phyloP scores from a whole-genome alignment of 2,329 filamentous ascomycete genomes.

The Sphaerulina vaccinii region DNA sequence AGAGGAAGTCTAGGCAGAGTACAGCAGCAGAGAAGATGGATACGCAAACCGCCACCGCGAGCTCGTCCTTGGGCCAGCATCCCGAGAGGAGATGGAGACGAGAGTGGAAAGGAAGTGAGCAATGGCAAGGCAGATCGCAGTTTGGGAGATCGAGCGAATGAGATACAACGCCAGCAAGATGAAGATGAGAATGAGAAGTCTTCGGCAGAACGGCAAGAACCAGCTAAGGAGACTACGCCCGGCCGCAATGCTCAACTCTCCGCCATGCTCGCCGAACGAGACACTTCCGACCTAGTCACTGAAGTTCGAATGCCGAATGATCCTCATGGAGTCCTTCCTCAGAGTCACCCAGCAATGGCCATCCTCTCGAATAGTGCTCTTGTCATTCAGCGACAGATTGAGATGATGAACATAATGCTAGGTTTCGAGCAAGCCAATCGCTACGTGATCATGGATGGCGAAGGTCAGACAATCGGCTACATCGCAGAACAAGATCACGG shows the following conservation, averaged over 20 bases:
- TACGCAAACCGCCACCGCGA: slow-evolving; percentile 22
- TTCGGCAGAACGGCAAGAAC: slow-evolving; percentile 10
- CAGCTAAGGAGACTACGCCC: slow-evolving; percentile 26
- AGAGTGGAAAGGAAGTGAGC: neutral
- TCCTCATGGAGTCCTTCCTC: slow-evolving; percentile 57
- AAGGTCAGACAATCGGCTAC: slow-evolving; percentile 63
- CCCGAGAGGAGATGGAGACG: slow-evolving; percentile 6
- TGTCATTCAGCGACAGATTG: slow-evolving; percentile 62
- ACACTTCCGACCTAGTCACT: slow-evolving; percentile 53
- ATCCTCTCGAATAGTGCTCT: slow-evolving; percentile 62
- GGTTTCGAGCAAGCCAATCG: slow-evolving; percentile 67
- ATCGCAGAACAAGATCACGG: slow-evolving; percentile 64
- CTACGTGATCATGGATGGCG: slow-evolving; percentile 64
- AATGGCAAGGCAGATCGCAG: neutral
- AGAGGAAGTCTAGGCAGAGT: neutral
- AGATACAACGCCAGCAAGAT: slow-evolving; percentile 5
- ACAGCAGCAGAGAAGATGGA: slow-evolving; percentile 24
- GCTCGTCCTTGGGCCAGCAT: slow-evolving; percentile 22
- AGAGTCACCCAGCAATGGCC: slow-evolving; percentile 56
- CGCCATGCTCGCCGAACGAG: slow-evolving; percentile 46
- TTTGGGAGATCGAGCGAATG: neutral
- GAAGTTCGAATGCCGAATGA: slow-evolving; percentile 63
- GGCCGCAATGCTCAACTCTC: slow-evolving; percentile 41
- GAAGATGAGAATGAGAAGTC: neutral
- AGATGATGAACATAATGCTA: slow-evolving; percentile 65